Conservation (phyloP, 139 green algal species). For the Chlamydomonas eustigma region DNA sequence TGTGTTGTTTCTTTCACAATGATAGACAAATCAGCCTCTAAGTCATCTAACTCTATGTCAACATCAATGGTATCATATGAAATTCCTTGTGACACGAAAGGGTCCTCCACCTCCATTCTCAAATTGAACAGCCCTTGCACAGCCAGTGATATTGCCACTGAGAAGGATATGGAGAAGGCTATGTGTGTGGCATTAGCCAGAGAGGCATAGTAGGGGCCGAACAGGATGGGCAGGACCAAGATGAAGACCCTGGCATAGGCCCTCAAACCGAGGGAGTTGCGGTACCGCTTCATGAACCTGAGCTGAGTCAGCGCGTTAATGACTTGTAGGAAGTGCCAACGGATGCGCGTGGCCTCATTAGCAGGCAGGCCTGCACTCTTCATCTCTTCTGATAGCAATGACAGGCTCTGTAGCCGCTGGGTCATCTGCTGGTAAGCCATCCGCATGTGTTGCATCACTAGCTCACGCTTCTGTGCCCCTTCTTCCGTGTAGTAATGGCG, state of each 20-base stretch:
- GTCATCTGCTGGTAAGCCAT: background rate
- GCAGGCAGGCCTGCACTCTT: slow-evolving; percentile 10
- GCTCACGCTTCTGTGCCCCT: background rate
- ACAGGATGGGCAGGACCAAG: background rate
- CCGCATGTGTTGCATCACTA: background rate
- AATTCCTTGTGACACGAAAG: background rate
- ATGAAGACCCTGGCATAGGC: slow-evolving; percentile 7
- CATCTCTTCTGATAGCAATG: background rate
- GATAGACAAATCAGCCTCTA: background rate
- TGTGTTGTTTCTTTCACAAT: background rate
- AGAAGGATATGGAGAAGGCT: slow-evolving; percentile 7
- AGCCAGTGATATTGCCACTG: background rate
- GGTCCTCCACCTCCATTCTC: background rate
- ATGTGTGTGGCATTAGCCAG: slow-evolving; percentile 6
- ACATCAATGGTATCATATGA: background rate
- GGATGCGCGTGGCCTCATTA: slow-evolving; percentile 10
- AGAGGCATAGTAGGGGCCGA: slow-evolving; percentile 7
- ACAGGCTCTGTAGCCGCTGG: background rate
- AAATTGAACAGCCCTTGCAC: slow-evolving; percentile 8
- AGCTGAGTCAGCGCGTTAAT: background rate
- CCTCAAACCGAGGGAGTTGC: slow-evolving; percentile 4
- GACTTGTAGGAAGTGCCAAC: background rate
- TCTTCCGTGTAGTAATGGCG: background rate
- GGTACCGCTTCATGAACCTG: slow-evolving; percentile 14
- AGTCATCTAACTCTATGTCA: background rate